Conservation (phyloP, 2,329 filamentous ascomycete species). For the Lachnellula occidentalis region DNA sequence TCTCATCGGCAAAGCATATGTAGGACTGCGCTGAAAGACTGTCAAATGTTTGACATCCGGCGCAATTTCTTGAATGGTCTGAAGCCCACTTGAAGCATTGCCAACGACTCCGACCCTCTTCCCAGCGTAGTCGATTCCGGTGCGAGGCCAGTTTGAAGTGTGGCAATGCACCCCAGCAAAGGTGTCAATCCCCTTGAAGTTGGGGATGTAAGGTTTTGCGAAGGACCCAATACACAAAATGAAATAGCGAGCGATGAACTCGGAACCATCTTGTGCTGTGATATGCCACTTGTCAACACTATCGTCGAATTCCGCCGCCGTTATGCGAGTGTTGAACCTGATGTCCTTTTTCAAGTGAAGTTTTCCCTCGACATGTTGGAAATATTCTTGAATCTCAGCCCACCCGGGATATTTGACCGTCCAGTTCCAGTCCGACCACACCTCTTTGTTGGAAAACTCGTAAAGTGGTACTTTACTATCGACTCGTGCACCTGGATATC, state of each 20-base stretch:
- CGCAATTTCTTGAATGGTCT: constrained; percentile 26
- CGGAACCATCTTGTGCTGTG: constrained; percentile 10
- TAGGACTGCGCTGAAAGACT: constrained; percentile 56
- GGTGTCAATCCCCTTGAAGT: constrained; percentile 22
- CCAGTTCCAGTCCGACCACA: constrained; percentile 53
- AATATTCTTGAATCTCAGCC: constrained; percentile 50
- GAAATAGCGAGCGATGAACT: constrained; percentile 14
- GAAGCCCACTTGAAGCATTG: constrained; percentile 30
- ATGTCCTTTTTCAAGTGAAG: constrained; percentile 45
- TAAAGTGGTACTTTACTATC: constrained; percentile 19
- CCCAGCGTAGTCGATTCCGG: constrained; percentile 41
- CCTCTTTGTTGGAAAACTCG: constrained; percentile 27
- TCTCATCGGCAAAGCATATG: constrained; percentile 53
- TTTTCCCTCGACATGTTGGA: constrained; percentile 53
- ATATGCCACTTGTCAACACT: constrained; percentile 11
- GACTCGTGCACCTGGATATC: constrained; percentile 23
- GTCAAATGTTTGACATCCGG: constrained; percentile 33
- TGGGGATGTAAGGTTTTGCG: constrained; percentile 22
- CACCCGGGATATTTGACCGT: constrained; percentile 46
- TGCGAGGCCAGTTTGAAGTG: constrained; percentile 20
- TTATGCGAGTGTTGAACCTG: constrained; percentile 12
- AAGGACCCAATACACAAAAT: constrained; percentile 25
- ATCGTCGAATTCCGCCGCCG: constrained; percentile 8
- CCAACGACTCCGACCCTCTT: constrained; percentile 52
- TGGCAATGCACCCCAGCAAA: constrained; percentile 18